Conservation (phyloP, 257 asterid genomes). For the Asclepias syriaca region DNA sequence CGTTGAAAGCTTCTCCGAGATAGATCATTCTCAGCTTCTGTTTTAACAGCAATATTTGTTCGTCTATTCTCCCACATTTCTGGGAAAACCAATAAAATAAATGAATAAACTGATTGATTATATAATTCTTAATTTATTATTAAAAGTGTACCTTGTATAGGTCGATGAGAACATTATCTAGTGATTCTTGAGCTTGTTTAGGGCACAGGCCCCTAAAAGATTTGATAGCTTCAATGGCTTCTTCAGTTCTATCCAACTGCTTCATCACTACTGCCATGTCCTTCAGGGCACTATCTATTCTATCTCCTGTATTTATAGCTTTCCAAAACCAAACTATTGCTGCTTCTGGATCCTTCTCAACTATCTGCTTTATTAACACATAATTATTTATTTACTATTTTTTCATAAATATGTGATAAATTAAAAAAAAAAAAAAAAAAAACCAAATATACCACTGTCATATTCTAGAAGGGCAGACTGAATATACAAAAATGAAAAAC, state of each 20-base stretch:
- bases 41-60: constrained; percentile 67
- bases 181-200: constrained; percentile 60
- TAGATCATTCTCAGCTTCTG: constrained; percentile 68
- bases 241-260: constrained; percentile 61
- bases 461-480: too few relatives aligned
- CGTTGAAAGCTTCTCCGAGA: constrained; percentile 78
- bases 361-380: constrained; percentile 31
- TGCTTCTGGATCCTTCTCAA: constrained; percentile 58
- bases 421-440: too few relatives aligned
- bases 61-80: constrained; percentile 86
- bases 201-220: constrained; percentile 60
- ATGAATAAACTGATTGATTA: too few relatives aligned
- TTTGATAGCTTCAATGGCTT: constrained; percentile 65
- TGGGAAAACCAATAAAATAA: constrained; percentile 7
- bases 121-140: too few relatives aligned
- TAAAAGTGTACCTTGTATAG: constrained; percentile 40
- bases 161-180: constrained; percentile 74
- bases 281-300: constrained; percentile 73
- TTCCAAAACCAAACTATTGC: constrained; percentile 76
- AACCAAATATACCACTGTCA: too few relatives aligned
- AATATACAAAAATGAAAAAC: too few relatives aligned
- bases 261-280: constrained; percentile 90
- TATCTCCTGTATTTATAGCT: constrained; percentile 68
- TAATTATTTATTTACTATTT: too few relatives aligned
- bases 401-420: too few relatives aligned